Conservation (phyloP, 148 eudicot species). For the Cornus controversa region DNA sequence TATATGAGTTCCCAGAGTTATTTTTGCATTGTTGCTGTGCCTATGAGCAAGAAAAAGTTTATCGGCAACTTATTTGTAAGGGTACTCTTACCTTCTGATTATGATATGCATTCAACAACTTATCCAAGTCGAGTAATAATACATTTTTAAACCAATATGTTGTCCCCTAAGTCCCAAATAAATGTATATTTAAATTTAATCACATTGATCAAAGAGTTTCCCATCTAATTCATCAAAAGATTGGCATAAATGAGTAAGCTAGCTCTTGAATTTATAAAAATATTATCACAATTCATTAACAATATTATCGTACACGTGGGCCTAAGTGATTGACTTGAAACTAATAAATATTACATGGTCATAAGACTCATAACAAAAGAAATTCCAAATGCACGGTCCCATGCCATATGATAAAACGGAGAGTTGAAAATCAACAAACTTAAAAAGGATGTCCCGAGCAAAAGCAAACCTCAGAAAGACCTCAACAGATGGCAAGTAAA, state of each 20-base stretch:
- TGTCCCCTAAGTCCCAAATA: background rate
- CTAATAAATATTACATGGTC: too few species aligned
- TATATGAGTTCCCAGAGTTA: background rate
- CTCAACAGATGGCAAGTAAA: background rate
- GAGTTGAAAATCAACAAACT: background rate
- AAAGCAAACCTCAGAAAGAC: background rate
- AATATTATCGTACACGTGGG: too few species aligned
- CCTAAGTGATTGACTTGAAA: background rate
- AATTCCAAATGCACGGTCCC: background rate
- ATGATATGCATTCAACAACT: background rate
- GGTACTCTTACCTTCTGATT: background rate
- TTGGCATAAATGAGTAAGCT: background rate
- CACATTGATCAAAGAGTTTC: background rate
- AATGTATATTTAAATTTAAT: background rate
- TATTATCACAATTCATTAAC: too few species aligned
- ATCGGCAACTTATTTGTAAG: background rate
- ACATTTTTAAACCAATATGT: background rate
- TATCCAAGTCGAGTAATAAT: background rate
- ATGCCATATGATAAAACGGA: background rate
- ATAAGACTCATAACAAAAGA: background rate
- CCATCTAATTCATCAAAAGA: background rate
- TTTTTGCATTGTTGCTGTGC: background rate
- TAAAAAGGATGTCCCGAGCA: background rate
- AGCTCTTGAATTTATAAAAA: background rate
- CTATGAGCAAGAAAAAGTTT: background rate